Evolutionary conservation across 23 red algal species (phyloP).

Genomic region (Gracilaria domingensis): DNA sequence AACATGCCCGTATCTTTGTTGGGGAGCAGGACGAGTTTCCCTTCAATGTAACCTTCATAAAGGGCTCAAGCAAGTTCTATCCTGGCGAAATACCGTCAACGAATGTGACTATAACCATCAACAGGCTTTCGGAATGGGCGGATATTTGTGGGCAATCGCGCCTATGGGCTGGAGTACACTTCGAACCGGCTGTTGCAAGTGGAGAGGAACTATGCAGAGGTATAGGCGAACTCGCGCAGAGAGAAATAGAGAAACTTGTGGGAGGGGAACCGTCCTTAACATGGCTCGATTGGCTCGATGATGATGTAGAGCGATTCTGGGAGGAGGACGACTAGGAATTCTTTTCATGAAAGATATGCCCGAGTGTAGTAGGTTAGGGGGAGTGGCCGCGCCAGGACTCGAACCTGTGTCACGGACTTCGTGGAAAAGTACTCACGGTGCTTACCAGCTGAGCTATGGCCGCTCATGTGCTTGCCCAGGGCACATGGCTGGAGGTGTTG

Average conservation of each 20-base stretch:
- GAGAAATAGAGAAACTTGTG: neutral
- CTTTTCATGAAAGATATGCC: too few relatives aligned
- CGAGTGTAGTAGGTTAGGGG: too few relatives aligned
- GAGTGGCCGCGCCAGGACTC: too few relatives aligned
- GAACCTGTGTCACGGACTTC: too few relatives aligned
- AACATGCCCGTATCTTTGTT: neutral
- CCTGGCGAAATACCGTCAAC: neutral
- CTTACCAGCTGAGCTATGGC: too few relatives aligned
- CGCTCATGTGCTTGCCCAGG: too few relatives aligned
- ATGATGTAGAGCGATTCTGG: conserved; percentile 3
- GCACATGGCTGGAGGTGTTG: too few relatives aligned
- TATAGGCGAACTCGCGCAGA: neutral
- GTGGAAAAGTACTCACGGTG: too few relatives aligned
- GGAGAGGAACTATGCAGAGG: conserved; percentile 14
- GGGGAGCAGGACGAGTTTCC: neutral
- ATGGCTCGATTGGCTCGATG: neutral
- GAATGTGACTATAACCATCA: neutral
- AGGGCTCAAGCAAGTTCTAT: conserved; percentile 40
- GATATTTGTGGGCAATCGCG: conserved; percentile 25
- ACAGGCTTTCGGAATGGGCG: neutral
- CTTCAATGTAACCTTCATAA: conserved; percentile 9
- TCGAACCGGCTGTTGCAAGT: conserved; percentile 19
- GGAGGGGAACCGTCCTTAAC: neutral
- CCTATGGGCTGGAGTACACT: conserved; percentile 53
- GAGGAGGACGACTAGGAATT: too few relatives aligned